Conservation (phyloP, 148 eudicot species). For the Suaeda aralocaspica region DNA sequence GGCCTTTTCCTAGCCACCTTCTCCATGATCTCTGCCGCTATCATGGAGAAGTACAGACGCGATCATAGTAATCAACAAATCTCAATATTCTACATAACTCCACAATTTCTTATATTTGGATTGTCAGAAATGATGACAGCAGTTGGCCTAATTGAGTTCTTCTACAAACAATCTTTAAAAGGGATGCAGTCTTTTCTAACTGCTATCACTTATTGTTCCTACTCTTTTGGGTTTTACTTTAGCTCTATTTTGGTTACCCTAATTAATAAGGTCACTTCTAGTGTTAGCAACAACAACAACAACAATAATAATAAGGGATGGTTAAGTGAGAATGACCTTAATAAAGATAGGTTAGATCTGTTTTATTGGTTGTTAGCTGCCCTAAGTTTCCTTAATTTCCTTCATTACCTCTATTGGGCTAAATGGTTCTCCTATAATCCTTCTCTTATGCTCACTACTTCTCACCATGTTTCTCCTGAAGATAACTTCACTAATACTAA, state of each 20-base stretch:
- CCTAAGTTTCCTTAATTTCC: slow-evolving; percentile 59
- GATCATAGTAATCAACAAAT: slow-evolving; percentile 22
- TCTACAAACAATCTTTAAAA: slow-evolving; percentile 65
- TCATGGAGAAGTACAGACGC: slow-evolving; percentile 52
- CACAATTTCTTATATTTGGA: slow-evolving; percentile 80
- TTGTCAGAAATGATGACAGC: slow-evolving; percentile 93
- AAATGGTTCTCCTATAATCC: slow-evolving; percentile 68
- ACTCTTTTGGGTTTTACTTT: slow-evolving; percentile 78
- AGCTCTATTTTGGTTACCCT: slow-evolving; percentile 73
- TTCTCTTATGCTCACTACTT: slow-evolving; percentile 28
- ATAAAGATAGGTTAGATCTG: slow-evolving; percentile 69
- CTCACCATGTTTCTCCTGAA: slow-evolving; percentile 29
- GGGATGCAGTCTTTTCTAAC: slow-evolving; percentile 84
- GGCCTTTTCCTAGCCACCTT: slow-evolving; percentile 72
- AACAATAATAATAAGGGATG: slow-evolving; percentile 43
- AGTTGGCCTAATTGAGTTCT: slow-evolving; percentile 82
- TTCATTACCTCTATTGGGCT: slow-evolving; percentile 73
- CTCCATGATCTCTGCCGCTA: slow-evolving; percentile 81
- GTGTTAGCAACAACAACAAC: slow-evolving; percentile 6
- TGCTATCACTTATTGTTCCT: slow-evolving; percentile 83
- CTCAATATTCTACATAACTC: slow-evolving; percentile 70
- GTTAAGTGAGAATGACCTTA: slow-evolving; percentile 69
- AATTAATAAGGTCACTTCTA: slow-evolving; percentile 58
- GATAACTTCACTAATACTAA: not conserved
- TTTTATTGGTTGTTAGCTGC: slow-evolving; percentile 84